These are phyloP conservation scores for Prunus salicina DNA, from an alignment of 306 rosid genomes.

Conservation along the genomic window DNA sequence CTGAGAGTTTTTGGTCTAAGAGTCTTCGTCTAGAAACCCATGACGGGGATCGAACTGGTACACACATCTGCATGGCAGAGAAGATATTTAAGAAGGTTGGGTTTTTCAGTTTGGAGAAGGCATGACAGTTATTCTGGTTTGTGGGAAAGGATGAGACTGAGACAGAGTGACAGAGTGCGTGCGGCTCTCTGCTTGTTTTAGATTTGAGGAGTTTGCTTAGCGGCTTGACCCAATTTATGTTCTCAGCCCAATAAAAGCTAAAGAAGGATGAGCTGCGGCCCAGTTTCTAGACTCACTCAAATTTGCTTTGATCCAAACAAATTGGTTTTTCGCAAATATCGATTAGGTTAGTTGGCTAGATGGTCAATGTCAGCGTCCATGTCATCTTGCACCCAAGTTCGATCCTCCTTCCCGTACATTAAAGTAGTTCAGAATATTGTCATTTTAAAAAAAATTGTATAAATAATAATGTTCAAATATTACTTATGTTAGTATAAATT, in stretches of 20 bases:
- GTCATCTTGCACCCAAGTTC: rapidly evolving
- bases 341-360: no score
- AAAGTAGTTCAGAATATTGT: no score
- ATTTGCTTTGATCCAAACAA: neutral
- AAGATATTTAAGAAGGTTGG: neutral
- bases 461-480: no score
- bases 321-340: neutral
- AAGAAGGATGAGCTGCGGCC: neutral
- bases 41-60: conserved; percentile 45
- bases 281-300: neutral
- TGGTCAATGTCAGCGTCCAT: no score
- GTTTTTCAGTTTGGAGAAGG: neutral
- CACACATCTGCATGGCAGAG: conserved; percentile 46
- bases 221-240: neutral
- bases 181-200: neutral
- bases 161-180: neutral
- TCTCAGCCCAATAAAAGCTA: neutral
- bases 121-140: neutral
- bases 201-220: neutral
- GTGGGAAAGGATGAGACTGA: neutral
- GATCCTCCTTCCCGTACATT: rapidly evolving
- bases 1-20: conserved; percentile 64
- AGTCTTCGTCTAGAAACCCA: conserved; percentile 77
- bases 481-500: no score
- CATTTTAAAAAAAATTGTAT: no score